Evolutionary conservation across 805 yeast genomes (phyloP).

Genomic region (Saccharomycopsis sp.): DNA sequence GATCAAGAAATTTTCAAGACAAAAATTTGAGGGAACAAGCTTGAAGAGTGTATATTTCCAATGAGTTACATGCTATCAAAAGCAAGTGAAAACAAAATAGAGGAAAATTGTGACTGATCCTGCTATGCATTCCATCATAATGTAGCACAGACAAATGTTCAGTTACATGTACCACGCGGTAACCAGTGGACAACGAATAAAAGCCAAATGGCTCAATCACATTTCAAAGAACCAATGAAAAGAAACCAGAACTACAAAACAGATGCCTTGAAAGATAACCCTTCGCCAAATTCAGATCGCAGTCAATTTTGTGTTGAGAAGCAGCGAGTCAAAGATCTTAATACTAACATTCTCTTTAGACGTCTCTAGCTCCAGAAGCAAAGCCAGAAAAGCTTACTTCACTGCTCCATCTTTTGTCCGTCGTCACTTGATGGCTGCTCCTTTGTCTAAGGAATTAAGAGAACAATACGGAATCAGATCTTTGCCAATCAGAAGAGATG

Average conservation of each 20-base stretch:
- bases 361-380: constrained; percentile 99
- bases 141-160: too few relatives aligned
- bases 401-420: constrained; percentile 93
- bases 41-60: too few relatives aligned
- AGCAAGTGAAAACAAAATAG: too few relatives aligned
- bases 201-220: too few relatives aligned
- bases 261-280: background rate
- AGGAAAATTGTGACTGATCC: too few relatives aligned
- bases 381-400: constrained; percentile 99
- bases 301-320: too few relatives aligned
- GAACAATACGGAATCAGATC: constrained; percentile 94
- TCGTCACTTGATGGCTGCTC: constrained; percentile 94
- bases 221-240: too few relatives aligned
- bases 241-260: too few relatives aligned
- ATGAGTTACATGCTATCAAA: too few relatives aligned
- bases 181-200: too few relatives aligned
- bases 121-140: too few relatives aligned
- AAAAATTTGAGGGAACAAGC: background rate
- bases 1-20: background rate
- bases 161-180: too few relatives aligned
- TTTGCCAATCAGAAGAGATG: constrained; percentile 96
- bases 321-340: background rate
- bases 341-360: constrained; percentile 44
- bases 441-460: constrained; percentile 97
- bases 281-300: background rate